phyloP scores from a whole-genome alignment of 2,329 filamentous ascomycete genomes.

The Alternaria infectoria region DNA sequence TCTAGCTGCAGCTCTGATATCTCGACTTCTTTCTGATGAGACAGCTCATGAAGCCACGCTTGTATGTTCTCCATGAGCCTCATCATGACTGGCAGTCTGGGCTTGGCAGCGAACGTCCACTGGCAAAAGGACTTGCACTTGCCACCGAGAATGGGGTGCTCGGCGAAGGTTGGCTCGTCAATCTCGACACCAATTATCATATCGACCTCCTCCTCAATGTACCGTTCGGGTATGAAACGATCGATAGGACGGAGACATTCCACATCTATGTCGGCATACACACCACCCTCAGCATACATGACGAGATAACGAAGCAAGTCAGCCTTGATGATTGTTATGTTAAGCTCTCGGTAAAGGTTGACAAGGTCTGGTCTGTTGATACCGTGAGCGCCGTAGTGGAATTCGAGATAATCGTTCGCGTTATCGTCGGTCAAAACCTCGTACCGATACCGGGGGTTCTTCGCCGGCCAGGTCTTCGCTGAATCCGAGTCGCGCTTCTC shows the following conservation, averaged over 20 bases:
- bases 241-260: slow-evolving; percentile 61
- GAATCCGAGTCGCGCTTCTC: slow-evolving; percentile 66
- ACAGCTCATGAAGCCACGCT: slow-evolving; percentile 67
- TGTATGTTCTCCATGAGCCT: slow-evolving; percentile 72
- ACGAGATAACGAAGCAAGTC: slow-evolving; percentile 71
- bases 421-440: slow-evolving; percentile 74
- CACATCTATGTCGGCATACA: slow-evolving; percentile 67
- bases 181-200: slow-evolving; percentile 75
- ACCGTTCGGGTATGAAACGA: slow-evolving; percentile 68
- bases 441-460: slow-evolving; percentile 71
- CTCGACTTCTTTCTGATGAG: slow-evolving; percentile 63
- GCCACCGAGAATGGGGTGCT: slow-evolving; percentile 69
- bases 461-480: slow-evolving; percentile 69
- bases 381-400: slow-evolving; percentile 68
- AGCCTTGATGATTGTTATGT: slow-evolving; percentile 69
- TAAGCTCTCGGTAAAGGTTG: slow-evolving; percentile 36
- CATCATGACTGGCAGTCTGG: slow-evolving; percentile 71
- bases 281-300: slow-evolving; percentile 70
- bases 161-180: slow-evolving; percentile 68
- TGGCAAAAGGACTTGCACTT: slow-evolving; percentile 76
- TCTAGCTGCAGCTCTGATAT: slow-evolving; percentile 69
- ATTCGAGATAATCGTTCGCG: slow-evolving; percentile 70
- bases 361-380: slow-evolving; percentile 66
- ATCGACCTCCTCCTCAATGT: slow-evolving; percentile 68
- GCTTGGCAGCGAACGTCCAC: slow-evolving; percentile 77